Evolutionary conservation across 208 protist genomes (phyloP), one percentile per base, ranked within the genome.

Genomic region (Acanthamoeba lugdunensis): DNA sequence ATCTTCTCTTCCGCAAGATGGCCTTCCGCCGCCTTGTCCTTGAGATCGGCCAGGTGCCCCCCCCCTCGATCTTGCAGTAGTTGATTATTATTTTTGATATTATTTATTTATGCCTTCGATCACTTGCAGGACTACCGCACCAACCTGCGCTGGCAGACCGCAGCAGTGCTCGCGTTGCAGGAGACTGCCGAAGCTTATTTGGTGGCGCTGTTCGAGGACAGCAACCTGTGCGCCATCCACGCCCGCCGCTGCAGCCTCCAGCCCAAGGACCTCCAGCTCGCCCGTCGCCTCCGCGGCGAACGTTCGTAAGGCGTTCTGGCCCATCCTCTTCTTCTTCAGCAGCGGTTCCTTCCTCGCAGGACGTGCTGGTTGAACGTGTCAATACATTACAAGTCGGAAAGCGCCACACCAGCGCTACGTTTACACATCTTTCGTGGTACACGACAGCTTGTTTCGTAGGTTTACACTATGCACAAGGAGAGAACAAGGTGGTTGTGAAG

Each of bases 141-240:
- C 73, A 97, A 98, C 94, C 92, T 98, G 69, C 95, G 98, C 93
- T 98, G 98, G 96, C 97, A 98, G 96, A 95, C 94, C 91, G 95
- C 94, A 82, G 98, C 98, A 48, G 94, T 98, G 85, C 82, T 95
- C 56, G 97, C 97, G 54, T 95, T 98, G 69, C 97, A 98, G 96
- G 98, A 98, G 96, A 97, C 98, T 41, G 96, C 97, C 61, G 98
- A 98, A 95, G 93, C 97, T 28, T 98, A 98, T 95, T 85, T 98
- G 41, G 97, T 98, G 89, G 96, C 95, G 90, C 94, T 98, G 63
- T 98, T 98, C 73, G 98, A 98, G 94, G 98, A 98, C 95, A 97
- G 97, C 77, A 98, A 98, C 96, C 95, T 98, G 69, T 97, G 96
- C 89, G 97, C 97, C 82, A 96, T 98, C 90, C 97, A 98, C 95